Conservation (phyloP, 768 basidiomycete genomes). For the Myochromella boudieri region DNA sequence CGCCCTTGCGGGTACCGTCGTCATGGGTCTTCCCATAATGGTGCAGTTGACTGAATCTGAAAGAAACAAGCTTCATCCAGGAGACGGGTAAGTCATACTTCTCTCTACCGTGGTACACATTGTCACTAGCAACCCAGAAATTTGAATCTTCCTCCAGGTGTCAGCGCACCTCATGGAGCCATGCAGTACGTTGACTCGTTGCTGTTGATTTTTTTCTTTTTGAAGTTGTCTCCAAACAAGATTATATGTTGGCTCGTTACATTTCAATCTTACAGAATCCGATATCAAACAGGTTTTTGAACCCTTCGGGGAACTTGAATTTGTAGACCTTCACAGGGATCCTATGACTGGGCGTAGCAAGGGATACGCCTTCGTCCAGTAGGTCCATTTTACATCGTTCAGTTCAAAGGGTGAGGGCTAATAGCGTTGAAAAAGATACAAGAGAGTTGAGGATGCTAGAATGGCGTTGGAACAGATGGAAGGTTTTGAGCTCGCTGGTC, state of each 20-base stretch:
- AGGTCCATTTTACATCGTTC: slow-evolving; percentile 25
- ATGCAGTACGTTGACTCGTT: slow-evolving; percentile 65
- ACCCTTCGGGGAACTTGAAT: slow-evolving; percentile 96
- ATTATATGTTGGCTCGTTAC: slow-evolving; percentile 94
- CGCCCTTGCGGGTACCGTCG: slow-evolving; percentile 87
- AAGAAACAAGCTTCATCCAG: slow-evolving; percentile 85
- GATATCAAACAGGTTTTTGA: slow-evolving; percentile 99
- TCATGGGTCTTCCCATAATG: slow-evolving; percentile 97
- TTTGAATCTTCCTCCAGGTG: slow-evolving; percentile 82
- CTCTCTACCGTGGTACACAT: neutral
- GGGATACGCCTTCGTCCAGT: slow-evolving; percentile 98
- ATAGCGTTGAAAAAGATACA: slow-evolving; percentile 55
- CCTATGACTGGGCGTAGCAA: slow-evolving; percentile 94
- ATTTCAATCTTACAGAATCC: slow-evolving; percentile 95
- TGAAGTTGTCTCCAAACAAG: slow-evolving; percentile 35
- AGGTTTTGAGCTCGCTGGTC: slow-evolving; percentile 95
- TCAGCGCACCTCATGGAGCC: slow-evolving; percentile 75
- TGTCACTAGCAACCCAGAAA: slow-evolving; percentile 44
- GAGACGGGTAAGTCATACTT: slow-evolving; percentile 67
- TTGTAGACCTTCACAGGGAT: slow-evolving; percentile 97
- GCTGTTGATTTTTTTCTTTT: neutral
- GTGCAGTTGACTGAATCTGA: slow-evolving; percentile 98
- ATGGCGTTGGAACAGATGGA: slow-evolving; percentile 99
- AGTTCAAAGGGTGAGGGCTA: neutral
- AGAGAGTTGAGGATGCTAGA: slow-evolving; percentile 88